Evolutionary conservation across 2,329 filamentous ascomycete species (phyloP).

Genomic region (Paracoccidioides brasiliensis): DNA sequence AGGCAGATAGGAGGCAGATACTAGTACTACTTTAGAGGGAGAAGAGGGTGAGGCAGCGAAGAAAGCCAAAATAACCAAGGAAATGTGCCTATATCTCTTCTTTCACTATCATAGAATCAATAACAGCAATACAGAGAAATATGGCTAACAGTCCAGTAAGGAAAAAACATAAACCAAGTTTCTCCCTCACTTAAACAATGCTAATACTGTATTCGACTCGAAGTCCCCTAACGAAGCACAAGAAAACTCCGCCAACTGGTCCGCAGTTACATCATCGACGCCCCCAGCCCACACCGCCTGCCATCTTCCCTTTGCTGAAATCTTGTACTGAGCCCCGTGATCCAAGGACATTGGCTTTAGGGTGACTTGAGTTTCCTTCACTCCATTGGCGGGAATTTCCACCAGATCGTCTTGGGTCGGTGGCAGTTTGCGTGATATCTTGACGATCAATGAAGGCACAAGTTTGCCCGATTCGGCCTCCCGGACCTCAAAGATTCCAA

Average conservation of each 20-base stretch:
- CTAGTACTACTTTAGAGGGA: too few relatives aligned
- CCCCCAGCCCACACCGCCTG: conserved; percentile 22
- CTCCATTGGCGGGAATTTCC: conserved; percentile 18
- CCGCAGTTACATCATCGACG: conserved; percentile 14
- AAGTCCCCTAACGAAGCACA: conserved; percentile 15
- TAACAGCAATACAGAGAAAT: background rate
- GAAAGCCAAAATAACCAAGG: too few relatives aligned
- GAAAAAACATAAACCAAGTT: background rate
- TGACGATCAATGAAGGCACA: conserved; percentile 19
- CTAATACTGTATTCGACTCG: conserved; percentile 13
- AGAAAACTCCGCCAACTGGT: conserved; percentile 13
- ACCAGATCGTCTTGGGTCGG: conserved; percentile 19
- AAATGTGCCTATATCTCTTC: too few relatives aligned
- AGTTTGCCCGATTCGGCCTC: conserved; percentile 14
- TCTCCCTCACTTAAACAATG: conserved; percentile 3
- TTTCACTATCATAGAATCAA: too few relatives aligned
- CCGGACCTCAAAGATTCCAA: conserved; percentile 20
- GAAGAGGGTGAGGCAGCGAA: too few relatives aligned
- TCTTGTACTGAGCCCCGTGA: conserved; percentile 21
- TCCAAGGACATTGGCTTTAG: conserved; percentile 17
- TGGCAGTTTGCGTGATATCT: conserved; percentile 23
- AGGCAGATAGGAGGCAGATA: too few relatives aligned
- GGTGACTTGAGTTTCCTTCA: conserved; percentile 14
- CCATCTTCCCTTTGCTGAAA: conserved; percentile 24
- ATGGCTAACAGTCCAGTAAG: too few relatives aligned